Evolutionary conservation across 164 flowering plant genomes (phyloP).

Genomic region (Vitis cinerea): DNA sequence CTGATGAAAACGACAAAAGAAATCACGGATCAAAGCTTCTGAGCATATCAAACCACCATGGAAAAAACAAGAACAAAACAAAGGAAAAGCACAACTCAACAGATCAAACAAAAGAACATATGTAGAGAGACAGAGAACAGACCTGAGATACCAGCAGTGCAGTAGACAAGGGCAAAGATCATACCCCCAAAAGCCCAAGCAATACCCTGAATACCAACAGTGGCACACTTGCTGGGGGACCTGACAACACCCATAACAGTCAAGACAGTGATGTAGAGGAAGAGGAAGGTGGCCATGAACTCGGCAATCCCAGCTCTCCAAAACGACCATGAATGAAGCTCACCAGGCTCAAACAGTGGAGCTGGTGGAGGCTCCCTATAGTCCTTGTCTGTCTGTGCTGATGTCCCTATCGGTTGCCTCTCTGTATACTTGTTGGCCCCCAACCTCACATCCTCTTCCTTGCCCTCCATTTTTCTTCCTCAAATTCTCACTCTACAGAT

Average conservation of each 20-base stretch:
- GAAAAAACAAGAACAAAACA: no score
- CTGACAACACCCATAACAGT: constrained; percentile 57
- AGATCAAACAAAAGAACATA: neutral
- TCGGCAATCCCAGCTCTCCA: constrained; percentile 67
- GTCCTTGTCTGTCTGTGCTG: constrained; percentile 61
- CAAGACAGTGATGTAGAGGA: constrained; percentile 56
- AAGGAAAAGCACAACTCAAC: no score
- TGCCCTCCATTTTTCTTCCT: constrained; percentile 42
- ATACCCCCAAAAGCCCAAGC: constrained; percentile 77
- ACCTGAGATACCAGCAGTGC: constrained; percentile 79
- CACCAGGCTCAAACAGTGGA: constrained; percentile 55
- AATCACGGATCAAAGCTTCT: no score
- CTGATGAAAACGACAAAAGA: no score
- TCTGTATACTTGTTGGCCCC: constrained; percentile 68
- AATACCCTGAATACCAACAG: constrained; percentile 64
- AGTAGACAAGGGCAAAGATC: constrained; percentile 71
- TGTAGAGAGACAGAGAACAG: constrained; percentile 2
- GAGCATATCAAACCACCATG: no score
- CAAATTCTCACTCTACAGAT: neutral
- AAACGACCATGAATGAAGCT: constrained; percentile 59
- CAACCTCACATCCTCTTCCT: constrained; percentile 54
- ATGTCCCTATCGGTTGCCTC: constrained; percentile 59
- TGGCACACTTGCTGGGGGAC: constrained; percentile 40
- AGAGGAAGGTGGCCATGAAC: constrained; percentile 59
- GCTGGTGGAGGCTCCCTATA: constrained; percentile 66